Conservation (phyloP, 192 early-diverging fungal species). For the Coemansia sp. region DNA sequence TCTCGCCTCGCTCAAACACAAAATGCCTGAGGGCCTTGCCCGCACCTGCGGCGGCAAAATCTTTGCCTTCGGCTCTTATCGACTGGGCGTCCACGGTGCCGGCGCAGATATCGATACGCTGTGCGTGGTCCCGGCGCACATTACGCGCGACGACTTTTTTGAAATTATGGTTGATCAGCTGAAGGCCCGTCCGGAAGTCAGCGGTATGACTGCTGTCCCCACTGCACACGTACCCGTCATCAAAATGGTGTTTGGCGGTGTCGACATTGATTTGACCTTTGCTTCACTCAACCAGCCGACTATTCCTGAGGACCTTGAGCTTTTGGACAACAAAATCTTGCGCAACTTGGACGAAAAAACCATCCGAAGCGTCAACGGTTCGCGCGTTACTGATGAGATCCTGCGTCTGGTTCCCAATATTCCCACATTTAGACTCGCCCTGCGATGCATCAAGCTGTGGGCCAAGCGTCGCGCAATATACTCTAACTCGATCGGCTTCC, state of each 20-base stretch:
- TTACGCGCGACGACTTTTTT: conserved; percentile 92
- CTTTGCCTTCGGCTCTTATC: conserved; percentile 95
- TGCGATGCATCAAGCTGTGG: conserved; percentile 95
- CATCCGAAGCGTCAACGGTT: conserved; percentile 90
- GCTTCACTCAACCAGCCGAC: conserved; percentile 68
- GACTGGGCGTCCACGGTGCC: conserved; percentile 90
- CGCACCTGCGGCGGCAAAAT: conserved; percentile 91
- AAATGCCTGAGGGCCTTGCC: conserved; percentile 79
- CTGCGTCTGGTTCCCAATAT: conserved; percentile 91
- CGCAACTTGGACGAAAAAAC: conserved; percentile 83
- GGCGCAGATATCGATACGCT: conserved; percentile 99
- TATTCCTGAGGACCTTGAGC: conserved; percentile 84
- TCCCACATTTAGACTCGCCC: conserved; percentile 80
- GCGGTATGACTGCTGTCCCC: conserved; percentile 78
- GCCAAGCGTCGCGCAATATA: conserved; percentile 91
- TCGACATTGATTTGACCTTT: conserved; percentile 93
- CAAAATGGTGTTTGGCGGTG: conserved; percentile 87
- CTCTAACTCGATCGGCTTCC: conserved; percentile 95
- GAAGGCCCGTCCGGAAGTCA: conserved; percentile 77
- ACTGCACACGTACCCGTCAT: conserved; percentile 96
- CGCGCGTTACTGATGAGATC: conserved; percentile 96
- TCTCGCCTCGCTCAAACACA: conserved; percentile 65
- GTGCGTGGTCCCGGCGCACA: conserved; percentile 89
- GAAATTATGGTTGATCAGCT: conserved; percentile 82
- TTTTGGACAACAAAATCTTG: conserved; percentile 81